Evolutionary conservation across 2,329 filamentous ascomycete genomes (phyloP).

Genomic region (Aspergillus spinulosporus): DNA sequence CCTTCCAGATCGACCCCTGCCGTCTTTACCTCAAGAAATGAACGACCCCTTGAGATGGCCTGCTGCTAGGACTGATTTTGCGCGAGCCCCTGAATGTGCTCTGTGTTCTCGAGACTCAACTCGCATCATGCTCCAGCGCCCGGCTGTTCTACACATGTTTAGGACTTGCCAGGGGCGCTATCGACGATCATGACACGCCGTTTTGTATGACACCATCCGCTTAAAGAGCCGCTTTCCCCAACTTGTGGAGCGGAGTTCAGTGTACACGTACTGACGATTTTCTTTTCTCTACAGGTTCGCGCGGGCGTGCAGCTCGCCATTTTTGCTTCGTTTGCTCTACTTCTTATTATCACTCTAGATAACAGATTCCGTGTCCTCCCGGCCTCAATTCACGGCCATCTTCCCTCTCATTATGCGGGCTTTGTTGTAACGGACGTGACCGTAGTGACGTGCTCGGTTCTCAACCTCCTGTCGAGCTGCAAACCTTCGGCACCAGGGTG

Average conservation of each 20-base stretch:
- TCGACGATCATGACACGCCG: constrained; percentile 45
- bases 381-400: constrained; percentile 78
- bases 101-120: constrained; percentile 12
- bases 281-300: constrained; percentile 45
- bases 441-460: constrained; percentile 70
- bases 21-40: constrained; percentile 16
- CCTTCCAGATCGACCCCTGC: constrained; percentile 22
- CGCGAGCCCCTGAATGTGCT: constrained; percentile 20
- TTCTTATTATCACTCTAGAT: constrained; percentile 80
- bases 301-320: constrained; percentile 74
- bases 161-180: constrained; percentile 33
- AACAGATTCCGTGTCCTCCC: constrained; percentile 85
- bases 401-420: constrained; percentile 81
- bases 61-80: constrained; percentile 30
- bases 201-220: constrained; percentile 34
- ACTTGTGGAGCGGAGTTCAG: background rate
- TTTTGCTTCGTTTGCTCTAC: constrained; percentile 64
- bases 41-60: constrained; percentile 34
- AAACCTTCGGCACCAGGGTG: constrained; percentile 70
- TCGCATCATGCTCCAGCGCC: constrained; percentile 36
- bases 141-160: constrained; percentile 28
- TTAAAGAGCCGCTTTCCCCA: background rate
- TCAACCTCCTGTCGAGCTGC: constrained; percentile 75
- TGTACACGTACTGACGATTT: constrained; percentile 8
- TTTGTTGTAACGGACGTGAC: constrained; percentile 83